A percentile compares a stretch with the other conserved stretches of the same genome.
phyloP scores from a whole-genome alignment of 805 yeast genomes.

The Suhomyces kilbournensis region DNA sequence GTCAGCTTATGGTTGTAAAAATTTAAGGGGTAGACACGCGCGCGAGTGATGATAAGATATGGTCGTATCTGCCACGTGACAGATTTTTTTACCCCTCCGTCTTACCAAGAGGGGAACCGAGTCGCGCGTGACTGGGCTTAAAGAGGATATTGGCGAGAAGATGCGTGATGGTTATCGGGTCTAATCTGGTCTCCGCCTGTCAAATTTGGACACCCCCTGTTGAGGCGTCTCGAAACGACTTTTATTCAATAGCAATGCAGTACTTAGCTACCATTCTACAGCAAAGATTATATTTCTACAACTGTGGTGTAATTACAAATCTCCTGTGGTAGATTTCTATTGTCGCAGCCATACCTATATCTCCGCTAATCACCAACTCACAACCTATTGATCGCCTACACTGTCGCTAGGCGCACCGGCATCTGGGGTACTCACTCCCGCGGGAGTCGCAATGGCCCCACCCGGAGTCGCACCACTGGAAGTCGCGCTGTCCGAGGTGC shows the following conservation, averaged over 20 bases:
- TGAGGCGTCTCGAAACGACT: background rate
- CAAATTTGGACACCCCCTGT: background rate
- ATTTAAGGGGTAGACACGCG: background rate
- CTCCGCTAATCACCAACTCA: background rate
- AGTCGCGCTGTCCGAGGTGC: background rate
- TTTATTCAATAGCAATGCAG: background rate
- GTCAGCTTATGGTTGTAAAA: background rate
- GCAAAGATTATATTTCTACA: too few species aligned
- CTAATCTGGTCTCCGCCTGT: background rate
- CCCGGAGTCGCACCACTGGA: background rate
- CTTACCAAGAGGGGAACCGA: background rate
- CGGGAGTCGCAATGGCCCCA: background rate
- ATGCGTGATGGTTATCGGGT: background rate
- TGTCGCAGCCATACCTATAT: background rate
- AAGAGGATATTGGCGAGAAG: background rate
- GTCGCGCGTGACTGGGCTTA: background rate
- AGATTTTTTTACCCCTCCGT: background rate
- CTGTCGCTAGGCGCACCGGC: background rate
- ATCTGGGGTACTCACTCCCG: background rate
- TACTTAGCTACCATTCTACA: background rate
- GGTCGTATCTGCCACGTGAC: background rate
- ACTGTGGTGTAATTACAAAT: too few species aligned
- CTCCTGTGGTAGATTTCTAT: background rate
- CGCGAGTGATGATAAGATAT: background rate
- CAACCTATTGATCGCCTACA: background rate